Conservation (phyloP, 192 early-diverging fungal genomes). For the Coemansia umbellata region DNA sequence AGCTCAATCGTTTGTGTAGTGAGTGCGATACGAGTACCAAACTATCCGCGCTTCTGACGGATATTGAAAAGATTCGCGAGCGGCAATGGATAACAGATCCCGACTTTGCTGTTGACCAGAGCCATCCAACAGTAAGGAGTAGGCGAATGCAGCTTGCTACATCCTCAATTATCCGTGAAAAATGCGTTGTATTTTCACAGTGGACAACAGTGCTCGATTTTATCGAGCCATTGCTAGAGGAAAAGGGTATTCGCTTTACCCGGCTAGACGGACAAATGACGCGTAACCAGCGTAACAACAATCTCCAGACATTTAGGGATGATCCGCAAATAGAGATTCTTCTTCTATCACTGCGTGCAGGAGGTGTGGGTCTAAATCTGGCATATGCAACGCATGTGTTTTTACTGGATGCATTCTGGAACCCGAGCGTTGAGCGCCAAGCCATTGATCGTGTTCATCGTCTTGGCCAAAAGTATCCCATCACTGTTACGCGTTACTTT, state of each 20-base stretch:
- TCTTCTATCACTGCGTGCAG: conserved; percentile 65
- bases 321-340: conserved; percentile 60
- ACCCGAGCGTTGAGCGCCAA: conserved; percentile 71
- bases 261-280: conserved; percentile 79
- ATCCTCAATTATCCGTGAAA: conserved; percentile 46
- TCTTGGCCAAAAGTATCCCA: conserved; percentile 64
- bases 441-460: conserved; percentile 81
- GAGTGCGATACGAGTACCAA: conserved; percentile 44
- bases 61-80: conserved; percentile 34
- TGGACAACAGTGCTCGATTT: conserved; percentile 84
- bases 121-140: conserved; percentile 23
- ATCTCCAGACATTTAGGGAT: conserved; percentile 58
- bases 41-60: conserved; percentile 15
- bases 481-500: conserved; percentile 66
- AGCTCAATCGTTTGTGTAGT: conserved; percentile 33
- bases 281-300: conserved; percentile 58
- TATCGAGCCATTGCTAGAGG: conserved; percentile 54
- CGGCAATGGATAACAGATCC: conserved; percentile 33
- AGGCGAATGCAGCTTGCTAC: conserved; percentile 17
- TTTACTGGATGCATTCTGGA: conserved; percentile 78
- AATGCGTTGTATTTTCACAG: conserved; percentile 93
- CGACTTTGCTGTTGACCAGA: conserved; percentile 34
- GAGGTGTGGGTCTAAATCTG: conserved; percentile 72
- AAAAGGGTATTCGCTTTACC: conserved; percentile 57
- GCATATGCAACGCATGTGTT: conserved; percentile 69